Conservation (phyloP, 441 rosid species). For the Arabidopsis hybrid region DNA sequence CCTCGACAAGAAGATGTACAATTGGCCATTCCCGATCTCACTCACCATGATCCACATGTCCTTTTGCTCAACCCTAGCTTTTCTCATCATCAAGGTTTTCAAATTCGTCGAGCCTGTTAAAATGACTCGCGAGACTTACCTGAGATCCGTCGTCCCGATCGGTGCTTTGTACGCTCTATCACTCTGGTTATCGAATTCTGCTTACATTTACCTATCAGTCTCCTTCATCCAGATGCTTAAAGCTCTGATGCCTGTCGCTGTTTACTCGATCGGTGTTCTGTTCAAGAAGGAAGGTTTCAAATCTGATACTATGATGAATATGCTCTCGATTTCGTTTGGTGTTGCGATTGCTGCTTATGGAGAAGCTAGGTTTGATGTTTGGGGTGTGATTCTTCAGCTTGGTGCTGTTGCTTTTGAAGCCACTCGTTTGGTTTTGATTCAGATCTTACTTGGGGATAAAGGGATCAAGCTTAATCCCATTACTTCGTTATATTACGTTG, state of each 20-base stretch:
- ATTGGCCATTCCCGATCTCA: constrained; percentile 96
- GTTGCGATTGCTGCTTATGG: constrained; percentile 93
- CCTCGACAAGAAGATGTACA: constrained; percentile 98
- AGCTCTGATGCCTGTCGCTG: constrained; percentile 97
- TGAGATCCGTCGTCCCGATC: constrained; percentile 93
- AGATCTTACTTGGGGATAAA: constrained; percentile 86
- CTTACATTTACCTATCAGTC: constrained; percentile 91
- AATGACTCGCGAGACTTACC: constrained; percentile 81
- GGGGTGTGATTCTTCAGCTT: constrained; percentile 91
- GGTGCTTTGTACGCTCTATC: constrained; percentile 88
- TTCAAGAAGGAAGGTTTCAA: constrained; percentile 72
- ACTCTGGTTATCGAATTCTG: constrained; percentile 95
- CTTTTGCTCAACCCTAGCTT: constrained; percentile 84
- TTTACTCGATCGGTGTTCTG: constrained; percentile 85
- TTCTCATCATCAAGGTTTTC: constrained; percentile 88
- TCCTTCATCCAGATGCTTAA: constrained; percentile 97
- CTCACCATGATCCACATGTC: constrained; percentile 99
- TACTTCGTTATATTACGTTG: constrained; percentile 87
- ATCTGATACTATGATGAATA: constrained; percentile 80
- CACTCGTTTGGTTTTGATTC: constrained; percentile 89
- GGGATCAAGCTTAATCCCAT: constrained; percentile 89
- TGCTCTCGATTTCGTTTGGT: constrained; percentile 95
- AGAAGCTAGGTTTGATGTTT: constrained; percentile 83
- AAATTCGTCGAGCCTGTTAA: constrained; percentile 95
- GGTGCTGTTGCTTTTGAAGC: constrained; percentile 98